Evolutionary conservation across 371 early-diverging fungal species (phyloP), one percentile per base, ranked within the genome.

Genomic region (Mortierella sp.): DNA sequence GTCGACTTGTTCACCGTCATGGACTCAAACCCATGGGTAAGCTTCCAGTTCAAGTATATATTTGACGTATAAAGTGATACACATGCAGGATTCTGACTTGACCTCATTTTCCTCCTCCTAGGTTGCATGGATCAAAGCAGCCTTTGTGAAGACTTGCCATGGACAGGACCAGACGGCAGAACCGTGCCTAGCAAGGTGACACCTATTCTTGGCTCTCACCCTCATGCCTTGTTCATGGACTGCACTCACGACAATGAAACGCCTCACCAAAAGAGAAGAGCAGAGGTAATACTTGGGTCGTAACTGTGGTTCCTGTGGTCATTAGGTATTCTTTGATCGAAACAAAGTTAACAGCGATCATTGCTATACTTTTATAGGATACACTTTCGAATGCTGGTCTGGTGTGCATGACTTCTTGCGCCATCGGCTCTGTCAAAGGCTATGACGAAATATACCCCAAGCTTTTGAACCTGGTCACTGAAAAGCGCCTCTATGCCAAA

Each of bases 221-320:
- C 98, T 8, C 96, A 98, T 66, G 96, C 96, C 0, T 84, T 98
- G 14, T 96, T 97, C 74, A 96, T 97, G 92, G 99, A 98, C 72
- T 96, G 96, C 83, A 98, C 99, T 9, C 99, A 98, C 70, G 99
- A 98, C 82, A 98, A 98, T 78, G 95, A 96, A 80, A 94, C 95
- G 0, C 98, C 98, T 0, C 87, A 91, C 26, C 96, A 98, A 79
- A 94, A 94, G 68, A 85, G 97, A 53, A 89, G 91, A 0, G 91
- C 88, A 9, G 80, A 81, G 67, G 67, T 67, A 61, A 12, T n/a
- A 34, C 10, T 34, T 34, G 34, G 34, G 10, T 34, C 4, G 10
- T 10, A 34, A 34, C 34, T 10, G 34, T 7, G 34, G 34, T 7
- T 34, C 34, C 10, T 34, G 34, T 34, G 4, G 34, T 10, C 34